Evolutionary conservation across 2,329 filamentous ascomycete species (phyloP).

Genomic region (Venturia nashicola): DNA sequence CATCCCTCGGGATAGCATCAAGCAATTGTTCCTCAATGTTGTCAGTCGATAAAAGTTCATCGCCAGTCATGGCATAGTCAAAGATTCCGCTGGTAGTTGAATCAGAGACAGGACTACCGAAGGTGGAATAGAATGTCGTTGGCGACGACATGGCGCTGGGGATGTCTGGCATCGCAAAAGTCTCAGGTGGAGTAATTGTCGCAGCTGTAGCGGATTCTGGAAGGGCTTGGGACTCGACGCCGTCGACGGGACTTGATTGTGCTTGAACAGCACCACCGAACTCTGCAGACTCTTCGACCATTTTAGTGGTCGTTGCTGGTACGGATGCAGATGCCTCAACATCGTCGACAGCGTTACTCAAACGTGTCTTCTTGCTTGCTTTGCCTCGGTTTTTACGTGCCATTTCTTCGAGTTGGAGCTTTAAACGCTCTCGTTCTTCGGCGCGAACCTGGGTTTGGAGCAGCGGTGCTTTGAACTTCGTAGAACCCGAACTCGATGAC

Average conservation of each 20-base stretch:
- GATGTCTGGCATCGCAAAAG: background rate
- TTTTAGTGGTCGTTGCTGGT: background rate
- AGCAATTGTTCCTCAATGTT: background rate
- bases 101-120: background rate
- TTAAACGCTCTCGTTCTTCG: background rate
- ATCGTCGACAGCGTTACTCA: background rate
- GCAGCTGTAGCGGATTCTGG: background rate
- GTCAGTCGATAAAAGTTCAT: background rate
- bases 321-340: background rate
- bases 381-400: background rate
- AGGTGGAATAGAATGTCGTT: background rate
- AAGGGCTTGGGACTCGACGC: background rate
- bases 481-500: background rate
- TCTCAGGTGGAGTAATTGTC: background rate
- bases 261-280: background rate
- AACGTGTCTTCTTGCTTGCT: background rate
- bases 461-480: slow-evolving; percentile 1
- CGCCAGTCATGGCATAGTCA: background rate
- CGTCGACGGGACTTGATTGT: background rate
- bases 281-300: background rate
- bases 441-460: slow-evolving; percentile 5
- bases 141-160: background rate
- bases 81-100: background rate
- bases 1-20: background rate
- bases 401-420: background rate